Base-by-base conservation (phyloP, 345 rosid species). In the Eucalyptus pauciflora region DNA sequence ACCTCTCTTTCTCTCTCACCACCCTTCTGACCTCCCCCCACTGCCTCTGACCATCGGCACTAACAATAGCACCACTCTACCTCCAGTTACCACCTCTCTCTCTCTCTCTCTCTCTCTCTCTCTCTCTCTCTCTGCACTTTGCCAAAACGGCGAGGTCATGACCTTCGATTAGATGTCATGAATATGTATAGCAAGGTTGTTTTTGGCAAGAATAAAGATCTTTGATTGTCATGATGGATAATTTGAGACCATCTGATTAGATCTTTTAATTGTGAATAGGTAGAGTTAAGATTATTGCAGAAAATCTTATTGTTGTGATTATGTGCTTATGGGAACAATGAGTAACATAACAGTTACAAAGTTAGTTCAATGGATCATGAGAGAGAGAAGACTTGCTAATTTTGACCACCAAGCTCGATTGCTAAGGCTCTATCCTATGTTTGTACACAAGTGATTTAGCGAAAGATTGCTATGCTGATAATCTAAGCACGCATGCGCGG, bases 401-500 rank as follows among this genome's bases (percentile, higher is more conserved):
- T 67, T 31, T 67, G 79, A n/a, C 79, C 43, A 31, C 24, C 12
- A 7, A 67, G 8, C 25, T 37, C 14, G 7, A 71, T 71, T 71
- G 10, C 10, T 18, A 1, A 9, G 81, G 3, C 13, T 33, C 18
- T 10, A 37, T 18, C 25, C 25, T 37, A 10, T 71, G 81, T 33
- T 31, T 69, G 43, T 69, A 31, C 20, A 8, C 20, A 20, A 69
- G 45, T 33, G 45, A 33, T 18, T 71, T 17, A 33, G 45, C 25
- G 1, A 71, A 71, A 71, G 13, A 71, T 1, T 71, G 81, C 48
- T 76, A 37, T 10, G 43, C 20, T 37, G 27, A 76, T 76, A 1
- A 76, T 76, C 2, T 5, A 76, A 7, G 14, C 4, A 1, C 0
- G 4, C 46, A 5, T 5, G 25, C 4, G 5, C 4, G 4, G 13